Base-by-base conservation (phyloP, 2,329 filamentous ascomycete species). In the Fusarium citri region DNA sequence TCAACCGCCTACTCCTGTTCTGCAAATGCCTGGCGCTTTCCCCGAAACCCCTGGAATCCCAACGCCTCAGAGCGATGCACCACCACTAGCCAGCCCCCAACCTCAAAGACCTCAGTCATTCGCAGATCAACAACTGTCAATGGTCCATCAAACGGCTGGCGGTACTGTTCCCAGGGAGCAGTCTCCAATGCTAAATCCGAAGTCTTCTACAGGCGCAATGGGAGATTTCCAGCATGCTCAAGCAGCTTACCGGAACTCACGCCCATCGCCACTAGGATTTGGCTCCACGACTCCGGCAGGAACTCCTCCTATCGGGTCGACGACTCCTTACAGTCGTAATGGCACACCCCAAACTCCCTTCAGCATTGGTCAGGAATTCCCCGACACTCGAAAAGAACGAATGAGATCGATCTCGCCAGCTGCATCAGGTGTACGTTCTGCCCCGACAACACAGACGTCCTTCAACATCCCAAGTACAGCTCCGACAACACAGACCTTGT, bases 251-350 rank as follows among this genome's bases (percentile, higher is more conserved):
- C 65, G 64, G 18, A 69, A 64, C 25, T 65, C 62, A 28, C 69
- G 55, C 16, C 58, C 69, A 42, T 72, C 69, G 15, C 69, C 69
- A 18, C 26, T 71, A 5, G 58, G 55, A 10, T 60, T 56, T 31
- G 61, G 68, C n/a, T 71, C 69, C 22, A 72, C 55, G 22, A 71
- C 68, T n/a, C 69, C 69, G 30, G 48, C 43, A 7, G 69, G 55
- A 34, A 57, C 68, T 16, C 69, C 69, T 30, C 60, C 68, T 26
- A 55, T 69, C 22, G 65, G 48, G 22, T 46, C 23, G 6, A 51
- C 42, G 34, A 47, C 30, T 34, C 47, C 59, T 9, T 28, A 42
- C 53, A 72, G 61, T 26, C 47, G 48, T n/a, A 58, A 46, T 45
- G 60, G 59, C 28, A 69, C 72, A 16, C 64, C 72, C 16, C 62